Evolutionary conservation across 352 stramenopile species (phyloP), one percentile per base, ranked within the genome.

Genomic region (Paralagenidium karlingii): DNA sequence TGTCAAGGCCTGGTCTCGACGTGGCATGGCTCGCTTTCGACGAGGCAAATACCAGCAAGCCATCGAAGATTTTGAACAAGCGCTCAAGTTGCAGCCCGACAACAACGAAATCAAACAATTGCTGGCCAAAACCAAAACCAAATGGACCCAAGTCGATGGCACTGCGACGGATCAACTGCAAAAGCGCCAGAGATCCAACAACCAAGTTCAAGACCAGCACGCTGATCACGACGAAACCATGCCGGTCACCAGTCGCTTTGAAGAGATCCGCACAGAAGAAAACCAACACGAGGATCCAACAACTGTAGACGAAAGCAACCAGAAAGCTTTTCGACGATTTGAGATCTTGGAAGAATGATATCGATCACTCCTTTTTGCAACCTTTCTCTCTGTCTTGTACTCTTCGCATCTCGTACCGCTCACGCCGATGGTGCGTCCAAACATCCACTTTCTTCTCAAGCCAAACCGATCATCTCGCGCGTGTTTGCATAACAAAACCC

Each of bases 21-120:
- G 88, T 28, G 88, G 82, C 10, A 95, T 94, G 71, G 81, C 75
- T 24, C 73, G 81, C 19, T 86, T 95, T 41, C 63, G 71, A 6
- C 66, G 77, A 21, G 78, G 81, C n/a, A 90, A 86, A 29, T 96
- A 94, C 51, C 55, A 57, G 6, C 66, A 89, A 8, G 87, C 83
- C 3, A 49, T 88, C 10, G 44, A 65, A 10, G 84, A 96, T 44
- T 96, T 96, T 40, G 43, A 83, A 37, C 39, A 68, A 25, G 81
- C 74, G 16, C 38, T 88, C 10, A 33, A 45, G 5, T 36, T 90
- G 7, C 75, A 95, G 15, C 71, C 76, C 13, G 40, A 39, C 3
- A 92, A 78, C 55, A 51, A 55, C 6, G 73, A 94, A 40, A 49
- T 94, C n/a, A 45, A 53, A 15, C 89, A 92, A 40, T 50, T 95